Percentiles rank a stretch among this genome's conserved stretches.
These are phyloP conservation scores for Funneliformis caledonium DNA, from an alignment of 371 early-diverging fungal species.

Conservation along the genomic window DNA sequence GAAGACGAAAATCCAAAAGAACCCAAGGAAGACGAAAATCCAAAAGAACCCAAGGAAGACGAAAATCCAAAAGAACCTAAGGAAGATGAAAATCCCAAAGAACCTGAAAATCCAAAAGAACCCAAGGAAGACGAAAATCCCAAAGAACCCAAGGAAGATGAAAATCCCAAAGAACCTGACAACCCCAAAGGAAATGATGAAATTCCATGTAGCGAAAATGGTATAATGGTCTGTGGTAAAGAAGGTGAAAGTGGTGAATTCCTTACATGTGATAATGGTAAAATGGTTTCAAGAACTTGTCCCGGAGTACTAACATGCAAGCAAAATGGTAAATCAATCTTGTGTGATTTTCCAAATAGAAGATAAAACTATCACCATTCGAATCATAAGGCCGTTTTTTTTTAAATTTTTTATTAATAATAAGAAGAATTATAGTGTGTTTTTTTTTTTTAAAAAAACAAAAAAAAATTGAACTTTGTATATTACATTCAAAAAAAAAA, in stretches of 20 bases:
- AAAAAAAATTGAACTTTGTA: no score
- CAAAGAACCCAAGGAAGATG: background rate
- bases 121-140: background rate
- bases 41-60: background rate
- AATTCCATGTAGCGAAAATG: background rate
- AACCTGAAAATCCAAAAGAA: background rate
- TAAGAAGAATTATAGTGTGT: no score
- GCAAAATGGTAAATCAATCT: background rate
- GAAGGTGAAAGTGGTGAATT: background rate
- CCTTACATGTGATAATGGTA: slow-evolving; percentile 26
- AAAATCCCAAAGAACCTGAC: background rate
- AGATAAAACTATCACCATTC: background rate
- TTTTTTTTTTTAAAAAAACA: no score
- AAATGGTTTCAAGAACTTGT: background rate
- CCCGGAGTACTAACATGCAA: background rate
- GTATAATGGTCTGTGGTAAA: slow-evolving; percentile 17
- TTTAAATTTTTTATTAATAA: no score
- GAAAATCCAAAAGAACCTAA: background rate
- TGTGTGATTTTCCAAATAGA: background rate
- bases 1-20: background rate
- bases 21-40: background rate
- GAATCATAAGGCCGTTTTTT: no score
- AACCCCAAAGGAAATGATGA: background rate
- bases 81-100: background rate
- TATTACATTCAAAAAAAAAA: no score